phyloP scores from a whole-genome alignment of 1,284 basidiomycete species.

The Leccinum cinnamomeum region DNA sequence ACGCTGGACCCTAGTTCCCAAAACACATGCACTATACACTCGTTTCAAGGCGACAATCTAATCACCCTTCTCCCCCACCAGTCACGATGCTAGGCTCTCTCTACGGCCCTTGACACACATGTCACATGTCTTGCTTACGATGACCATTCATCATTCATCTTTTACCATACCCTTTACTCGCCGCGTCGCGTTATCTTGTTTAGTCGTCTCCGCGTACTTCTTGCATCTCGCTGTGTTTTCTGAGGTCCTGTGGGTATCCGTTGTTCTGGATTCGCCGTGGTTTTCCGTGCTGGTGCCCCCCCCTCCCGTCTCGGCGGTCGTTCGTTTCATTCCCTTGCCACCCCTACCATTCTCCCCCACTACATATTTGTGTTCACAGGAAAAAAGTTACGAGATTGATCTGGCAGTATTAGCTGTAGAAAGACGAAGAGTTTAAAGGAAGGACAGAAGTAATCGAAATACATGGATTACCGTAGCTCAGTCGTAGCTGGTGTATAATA shows the following conservation, averaged over 20 bases:
- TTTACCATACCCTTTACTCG: constrained; percentile 35
- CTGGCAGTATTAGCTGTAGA: constrained; percentile 34
- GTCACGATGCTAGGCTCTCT: constrained; percentile 23
- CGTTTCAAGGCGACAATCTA: constrained; percentile 33
- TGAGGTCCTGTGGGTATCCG: constrained; percentile 24
- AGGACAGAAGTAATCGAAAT: constrained; percentile 36
- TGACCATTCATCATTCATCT: constrained; percentile 26
- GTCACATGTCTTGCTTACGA: constrained; percentile 34
- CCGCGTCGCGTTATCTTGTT: constrained; percentile 33
- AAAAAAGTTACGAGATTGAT: constrained; percentile 28
- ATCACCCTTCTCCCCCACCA: constrained; percentile 19
- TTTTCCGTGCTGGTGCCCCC: constrained; percentile 19
- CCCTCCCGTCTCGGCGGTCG: constrained; percentile 5
- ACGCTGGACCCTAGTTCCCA: constrained; percentile 12
- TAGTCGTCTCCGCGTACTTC: constrained; percentile 26
- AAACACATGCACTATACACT: constrained; percentile 19
- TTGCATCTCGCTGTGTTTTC: constrained; percentile 29
- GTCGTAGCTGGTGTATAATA: constrained; percentile 33
- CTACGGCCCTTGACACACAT: constrained; percentile 15
- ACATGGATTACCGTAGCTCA: constrained; percentile 28
- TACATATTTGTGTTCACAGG: constrained; percentile 28
- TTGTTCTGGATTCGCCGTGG: constrained; percentile 19
- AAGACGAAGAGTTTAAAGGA: constrained; percentile 19
- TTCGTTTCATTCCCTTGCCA: constrained; percentile 8
- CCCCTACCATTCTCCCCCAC: constrained; percentile 4